Conservation (phyloP, 2,329 filamentous ascomycete species). For the Alternaria gaisen region DNA sequence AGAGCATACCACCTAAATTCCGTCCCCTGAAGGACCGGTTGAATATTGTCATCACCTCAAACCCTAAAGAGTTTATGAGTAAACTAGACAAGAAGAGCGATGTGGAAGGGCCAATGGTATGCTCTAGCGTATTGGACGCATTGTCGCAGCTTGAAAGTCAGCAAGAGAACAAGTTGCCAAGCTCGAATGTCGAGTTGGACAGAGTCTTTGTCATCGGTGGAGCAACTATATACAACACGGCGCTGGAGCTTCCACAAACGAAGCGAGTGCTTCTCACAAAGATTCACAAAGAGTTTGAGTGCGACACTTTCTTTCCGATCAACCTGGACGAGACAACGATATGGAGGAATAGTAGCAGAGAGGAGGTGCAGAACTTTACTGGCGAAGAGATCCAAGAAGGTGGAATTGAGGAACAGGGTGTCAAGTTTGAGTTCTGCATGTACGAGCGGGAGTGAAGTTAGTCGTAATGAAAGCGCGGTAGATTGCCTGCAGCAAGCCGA, state of each 20-base stretch:
- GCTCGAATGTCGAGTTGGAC: conserved; percentile 16
- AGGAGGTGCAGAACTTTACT: conserved; percentile 68
- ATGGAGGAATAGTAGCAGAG: conserved; percentile 65
- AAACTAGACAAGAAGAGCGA: conserved; percentile 6
- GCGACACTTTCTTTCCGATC: conserved; percentile 78
- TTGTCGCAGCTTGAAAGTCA: conserved; percentile 12
- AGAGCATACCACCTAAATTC: conserved; percentile 81
- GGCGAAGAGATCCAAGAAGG: conserved; percentile 70
- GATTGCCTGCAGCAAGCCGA: background rate
- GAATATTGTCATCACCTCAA: conserved; percentile 80
- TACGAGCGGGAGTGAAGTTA: conserved; percentile 59
- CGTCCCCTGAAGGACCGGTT: conserved; percentile 80
- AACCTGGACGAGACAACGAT: conserved; percentile 56
- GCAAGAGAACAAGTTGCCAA: conserved; percentile 1
- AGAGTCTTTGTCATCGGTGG: conserved; percentile 87
- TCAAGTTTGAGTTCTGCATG: conserved; percentile 76
- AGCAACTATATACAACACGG: conserved; percentile 80
- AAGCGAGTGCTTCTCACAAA: conserved; percentile 74
- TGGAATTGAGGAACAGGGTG: conserved; percentile 69
- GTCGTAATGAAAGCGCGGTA: background rate
- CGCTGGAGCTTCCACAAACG: conserved; percentile 67
- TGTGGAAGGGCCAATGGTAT: conserved; percentile 60
- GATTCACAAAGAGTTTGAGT: conserved; percentile 74
- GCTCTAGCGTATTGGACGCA: conserved; percentile 60
- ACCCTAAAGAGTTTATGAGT: conserved; percentile 25